Evolutionary conservation across 2,329 filamentous ascomycete species (phyloP), one percentile per base, ranked within the genome.

Genomic region (Lasiodiplodia citricola): DNA sequence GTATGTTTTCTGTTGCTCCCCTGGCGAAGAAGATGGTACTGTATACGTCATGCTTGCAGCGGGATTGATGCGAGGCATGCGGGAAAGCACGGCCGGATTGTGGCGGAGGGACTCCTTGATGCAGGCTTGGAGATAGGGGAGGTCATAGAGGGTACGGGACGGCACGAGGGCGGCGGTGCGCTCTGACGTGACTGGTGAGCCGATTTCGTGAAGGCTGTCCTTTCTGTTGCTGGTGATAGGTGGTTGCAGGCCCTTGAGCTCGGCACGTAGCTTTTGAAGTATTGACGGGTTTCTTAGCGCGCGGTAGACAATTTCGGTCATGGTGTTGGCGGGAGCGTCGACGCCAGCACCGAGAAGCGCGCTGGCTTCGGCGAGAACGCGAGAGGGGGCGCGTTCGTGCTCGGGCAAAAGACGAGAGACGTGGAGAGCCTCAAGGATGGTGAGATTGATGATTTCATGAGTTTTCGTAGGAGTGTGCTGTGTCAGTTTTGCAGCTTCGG

Each of bases 331-430:
- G 8, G 71, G 71, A 2, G 69, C 72, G 16, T 70, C 70, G 3
- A 71, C 71, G 5, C 71, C 72, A 10, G 72, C 72, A 21, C 72
- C 72, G 31, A 73, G 58, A 50, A 73, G 38, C 2, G 65, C 67
- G 13, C 65, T 16, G 13, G 51, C 70, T 70, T 73, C 72, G 14
- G 69, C 65, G 6, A 41, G 44, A 4, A 73, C 58, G 44, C 72
- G 69, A 6, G 10, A n/a, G 5, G 54, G 38, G 37, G 66, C 47
- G 8, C 58, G 51, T 37, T 72, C 70, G 18, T 41, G 16, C 4
- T 56, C 51, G 3, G 71, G 70, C 1, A 72, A 63, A 6, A 54
- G 35, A 11, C 54, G 21, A 2, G 54, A 67, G 16, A 28, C 21
- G 52, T 28, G 41, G 25, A 67, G 11, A 23, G 31, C 37, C 50